phyloP scores from a whole-genome alignment of 331 rosid species.

The Erythrophleum ivorense region DNA sequence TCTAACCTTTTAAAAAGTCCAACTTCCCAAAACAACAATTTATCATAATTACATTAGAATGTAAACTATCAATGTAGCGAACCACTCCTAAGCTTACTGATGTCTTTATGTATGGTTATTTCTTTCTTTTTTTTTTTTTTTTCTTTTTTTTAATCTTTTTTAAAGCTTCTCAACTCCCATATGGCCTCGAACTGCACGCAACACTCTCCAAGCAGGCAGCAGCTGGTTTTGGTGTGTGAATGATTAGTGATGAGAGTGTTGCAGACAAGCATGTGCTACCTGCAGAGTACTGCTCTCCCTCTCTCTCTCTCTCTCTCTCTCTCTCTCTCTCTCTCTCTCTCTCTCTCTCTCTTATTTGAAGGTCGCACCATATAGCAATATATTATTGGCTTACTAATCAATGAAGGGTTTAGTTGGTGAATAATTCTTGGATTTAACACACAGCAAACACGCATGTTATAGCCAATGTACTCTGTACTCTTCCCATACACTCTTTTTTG shows the following conservation, averaged over 20 bases:
- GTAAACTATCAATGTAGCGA: no score
- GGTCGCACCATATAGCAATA: no score
- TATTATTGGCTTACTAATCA: no score
- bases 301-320: constrained; percentile 23
- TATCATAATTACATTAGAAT: no score
- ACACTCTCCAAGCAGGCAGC: constrained; percentile 14
- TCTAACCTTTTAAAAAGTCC: no score
- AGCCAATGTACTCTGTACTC: constrained; percentile 1
- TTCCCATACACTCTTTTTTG: constrained; percentile 23
- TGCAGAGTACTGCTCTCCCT: constrained; percentile 14
- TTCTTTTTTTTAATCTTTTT: no score
- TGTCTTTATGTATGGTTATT: no score
- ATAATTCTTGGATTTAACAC: constrained; percentile 37
- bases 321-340: background rate
- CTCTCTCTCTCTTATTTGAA: background rate
- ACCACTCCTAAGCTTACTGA: no score
- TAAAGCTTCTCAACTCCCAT: background rate
- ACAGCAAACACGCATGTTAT: constrained; percentile 47
- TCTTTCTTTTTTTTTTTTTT: no score
- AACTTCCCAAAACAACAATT: no score
- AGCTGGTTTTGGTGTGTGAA: constrained; percentile 12
- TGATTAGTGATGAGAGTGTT: constrained; percentile 22
- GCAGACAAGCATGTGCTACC: constrained; percentile 40
- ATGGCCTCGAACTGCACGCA: constrained; percentile 44
- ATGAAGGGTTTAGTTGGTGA: background rate